A percentile compares a stretch with the other conserved stretches of the same genome.
These are phyloP conservation scores for Candida gigantensis DNA, from an alignment of 1,139 yeast genomes.

Conservation along the genomic window DNA sequence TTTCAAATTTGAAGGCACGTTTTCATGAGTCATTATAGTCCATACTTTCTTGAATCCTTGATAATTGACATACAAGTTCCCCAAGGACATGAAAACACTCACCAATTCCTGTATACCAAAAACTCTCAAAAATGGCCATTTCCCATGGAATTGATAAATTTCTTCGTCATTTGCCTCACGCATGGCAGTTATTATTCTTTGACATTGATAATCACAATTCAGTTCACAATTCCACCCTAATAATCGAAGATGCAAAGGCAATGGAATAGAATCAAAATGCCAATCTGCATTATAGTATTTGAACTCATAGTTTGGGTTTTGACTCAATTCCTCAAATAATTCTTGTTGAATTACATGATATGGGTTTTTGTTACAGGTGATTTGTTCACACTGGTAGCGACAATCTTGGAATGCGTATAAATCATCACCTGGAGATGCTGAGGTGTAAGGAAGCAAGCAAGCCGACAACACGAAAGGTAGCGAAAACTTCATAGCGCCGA, in stretches of 20 bases:
- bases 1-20: slow-evolving; percentile 14
- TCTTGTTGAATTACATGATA: slow-evolving; percentile 31
- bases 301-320: slow-evolving; percentile 24
- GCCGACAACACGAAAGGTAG: background rate
- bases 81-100: slow-evolving; percentile 77
- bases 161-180: slow-evolving; percentile 48
- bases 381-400: slow-evolving; percentile 55
- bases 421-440: slow-evolving; percentile 78
- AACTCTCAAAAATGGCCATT: slow-evolving; percentile 87
- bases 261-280: slow-evolving; percentile 36
- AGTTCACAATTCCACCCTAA: slow-evolving; percentile 78
- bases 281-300: slow-evolving; percentile 31
- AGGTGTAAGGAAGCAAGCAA: background rate
- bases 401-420: slow-evolving; percentile 71
- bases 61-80: slow-evolving; percentile 76
- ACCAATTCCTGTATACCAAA: slow-evolving; percentile 82
- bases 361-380: slow-evolving; percentile 38
- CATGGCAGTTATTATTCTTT: slow-evolving; percentile 63
- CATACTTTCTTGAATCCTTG: slow-evolving; percentile 50
- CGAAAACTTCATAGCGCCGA: no score
- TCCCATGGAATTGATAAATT: slow-evolving; percentile 88
- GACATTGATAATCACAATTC: slow-evolving; percentile 93
- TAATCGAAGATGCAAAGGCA: slow-evolving; percentile 45
- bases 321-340: slow-evolving; percentile 9
- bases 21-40: slow-evolving; percentile 15